Evolutionary conservation across 805 yeast genomes (phyloP), one percentile per base, ranked within the genome.

Genomic region (Wickerhamiella brachini): DNA sequence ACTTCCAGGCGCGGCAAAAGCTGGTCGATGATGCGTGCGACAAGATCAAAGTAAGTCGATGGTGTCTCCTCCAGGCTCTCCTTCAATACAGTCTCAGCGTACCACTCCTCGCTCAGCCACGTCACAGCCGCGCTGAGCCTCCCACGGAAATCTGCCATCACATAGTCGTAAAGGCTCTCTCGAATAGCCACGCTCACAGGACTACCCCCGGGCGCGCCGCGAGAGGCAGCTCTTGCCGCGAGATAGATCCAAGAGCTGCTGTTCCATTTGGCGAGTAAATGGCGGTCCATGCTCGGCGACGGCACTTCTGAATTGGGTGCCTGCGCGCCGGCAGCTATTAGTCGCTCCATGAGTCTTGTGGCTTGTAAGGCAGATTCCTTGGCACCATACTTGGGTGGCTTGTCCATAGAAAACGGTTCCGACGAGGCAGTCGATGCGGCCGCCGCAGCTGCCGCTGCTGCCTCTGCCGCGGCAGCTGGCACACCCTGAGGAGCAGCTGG

Each of bases 51-150:
- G 65, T 93, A 93, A 12, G 47, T 42, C 8, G 29, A 5, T 61
- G 81, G 83, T 49, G 75, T 68, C 67, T 77, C 79, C 88, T 95
- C 86, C 65, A 89, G 96, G 65, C 87, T 95, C 58, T 83, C 85
- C 51, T 87, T 68, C 9, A 88, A 74, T 5, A 63, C 60, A 10
- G 59, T 56, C 60, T 81, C 85, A 47, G 78, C 71, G 67, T 78
- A 81, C 94, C 96, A 93, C 65, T 93, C 98, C 67, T 93, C 98
- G 60, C 84, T 89, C 51, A 93, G 69, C 99, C 99, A 93, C 55
- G 84, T 88, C 39, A 90, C 79, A 18, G 87, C 80, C 37, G 82
- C 67, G 53, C 85, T 94, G 12, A 89, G 73, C 37, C 90, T 71
- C 9, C 71, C 72, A 51, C 83, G 83, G 58, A 89, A 80, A 61